Evolutionary conservation across 129 eudicot genomes (phyloP).

Genomic region (Tagetes erecta): DNA sequence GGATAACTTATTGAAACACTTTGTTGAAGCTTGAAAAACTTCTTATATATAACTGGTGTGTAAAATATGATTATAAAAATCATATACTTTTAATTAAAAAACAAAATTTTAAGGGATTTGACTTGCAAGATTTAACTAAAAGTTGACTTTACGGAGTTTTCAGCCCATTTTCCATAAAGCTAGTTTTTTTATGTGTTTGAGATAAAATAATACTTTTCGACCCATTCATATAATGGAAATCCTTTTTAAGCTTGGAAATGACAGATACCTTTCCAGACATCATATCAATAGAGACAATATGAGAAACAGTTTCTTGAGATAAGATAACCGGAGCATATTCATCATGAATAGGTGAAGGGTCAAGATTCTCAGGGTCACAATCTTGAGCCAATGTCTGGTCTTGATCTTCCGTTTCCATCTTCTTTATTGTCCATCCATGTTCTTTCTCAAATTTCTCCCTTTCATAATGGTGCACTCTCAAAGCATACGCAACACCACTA

Average conservation of each 20-base stretch:
- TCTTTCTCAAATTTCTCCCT: constrained; percentile 75
- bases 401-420: constrained; percentile 83
- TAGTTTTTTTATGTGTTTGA: not conserved
- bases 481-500: constrained; percentile 95
- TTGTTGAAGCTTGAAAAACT: not conserved
- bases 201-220: not conserved
- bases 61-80: not conserved
- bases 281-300: constrained; percentile 92
- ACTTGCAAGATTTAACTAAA: not conserved
- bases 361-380: constrained; percentile 59
- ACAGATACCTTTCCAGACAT: constrained; percentile 93
- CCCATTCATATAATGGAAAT: not conserved
- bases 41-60: not conserved
- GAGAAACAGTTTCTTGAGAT: constrained; percentile 89
- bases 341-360: constrained; percentile 78
- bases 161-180: not conserved
- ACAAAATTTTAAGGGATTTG: not conserved
- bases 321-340: constrained; percentile 98
- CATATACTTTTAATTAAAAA: not conserved
- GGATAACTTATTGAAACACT: not conserved
- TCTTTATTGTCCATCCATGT: constrained; percentile 91
- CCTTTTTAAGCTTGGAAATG: constrained; percentile 12
- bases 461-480: constrained; percentile 69
- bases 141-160: not conserved
- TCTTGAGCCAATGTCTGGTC: constrained; percentile 84